Conservation (phyloP, 352 stramenopile species). For the Blastocystis hominis region DNA sequence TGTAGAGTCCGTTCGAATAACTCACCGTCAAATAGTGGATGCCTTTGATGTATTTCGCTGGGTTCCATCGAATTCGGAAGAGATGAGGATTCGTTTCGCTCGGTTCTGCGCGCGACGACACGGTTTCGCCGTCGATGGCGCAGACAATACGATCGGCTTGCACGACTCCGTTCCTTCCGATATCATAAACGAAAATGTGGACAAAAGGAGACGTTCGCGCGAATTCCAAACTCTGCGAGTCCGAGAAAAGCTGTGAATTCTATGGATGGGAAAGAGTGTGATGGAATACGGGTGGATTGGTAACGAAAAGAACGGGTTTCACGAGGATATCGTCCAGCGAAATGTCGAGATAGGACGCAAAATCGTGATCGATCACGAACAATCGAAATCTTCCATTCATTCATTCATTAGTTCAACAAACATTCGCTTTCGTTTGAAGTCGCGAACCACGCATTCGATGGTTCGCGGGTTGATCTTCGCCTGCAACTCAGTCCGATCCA, state of each 20-base stretch:
- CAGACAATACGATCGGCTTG: neutral
- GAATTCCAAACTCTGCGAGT: neutral
- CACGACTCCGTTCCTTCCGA: neutral
- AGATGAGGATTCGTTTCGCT: neutral
- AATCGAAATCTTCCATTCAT: conserved; percentile 1
- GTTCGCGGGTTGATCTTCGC: conserved; percentile 3
- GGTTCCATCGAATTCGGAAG: neutral
- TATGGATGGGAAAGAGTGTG: neutral
- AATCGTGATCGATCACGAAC: conserved; percentile 29
- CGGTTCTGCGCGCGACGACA: neutral
- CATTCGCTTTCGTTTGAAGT: conserved; percentile 35
- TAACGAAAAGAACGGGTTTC: neutral
- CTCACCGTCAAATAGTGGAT: neutral
- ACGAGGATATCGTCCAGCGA: neutral
- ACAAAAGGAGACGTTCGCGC: neutral
- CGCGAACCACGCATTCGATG: conserved; percentile 4
- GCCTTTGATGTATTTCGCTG: neutral
- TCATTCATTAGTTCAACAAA: neutral
- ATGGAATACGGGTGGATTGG: neutral
- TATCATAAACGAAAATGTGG: conserved; percentile 7
- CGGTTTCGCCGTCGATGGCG: neutral
- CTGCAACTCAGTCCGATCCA: neutral
- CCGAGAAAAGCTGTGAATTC: conserved; percentile 36
- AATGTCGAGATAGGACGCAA: neutral
- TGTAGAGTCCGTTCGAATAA: neutral